Base-by-base conservation (phyloP, 495 filamentous ascomycete genomes). In the Aspergillus saccharolyticus region DNA sequence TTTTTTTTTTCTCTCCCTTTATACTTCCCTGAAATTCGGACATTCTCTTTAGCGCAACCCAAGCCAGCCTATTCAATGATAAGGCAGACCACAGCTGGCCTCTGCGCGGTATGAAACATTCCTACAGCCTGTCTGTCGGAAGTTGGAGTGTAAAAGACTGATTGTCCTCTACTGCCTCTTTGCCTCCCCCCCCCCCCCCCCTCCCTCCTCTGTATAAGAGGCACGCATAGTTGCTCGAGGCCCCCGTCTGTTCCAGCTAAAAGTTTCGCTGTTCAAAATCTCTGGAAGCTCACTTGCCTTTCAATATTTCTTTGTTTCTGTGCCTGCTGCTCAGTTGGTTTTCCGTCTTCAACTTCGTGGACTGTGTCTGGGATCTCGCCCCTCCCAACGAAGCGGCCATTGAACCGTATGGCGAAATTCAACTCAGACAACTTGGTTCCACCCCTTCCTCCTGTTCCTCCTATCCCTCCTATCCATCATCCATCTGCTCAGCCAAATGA, bases 371-470 rank as follows among this genome's bases (percentile, higher is more conserved):
- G 17, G 21, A 24, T 54, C 56, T 69, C 62, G 33, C 16, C 22
- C 18, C 14, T 16, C 47, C 47, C 0, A 1, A n/a, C 24, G 47
- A 24, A 15, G 47, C 22, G 8, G 22, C 24, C 16, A n/a, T 30
- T 12, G 33, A 44, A 28, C 49, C 30, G 46, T 9, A 64, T 64
- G 62, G 56, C 55, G 42, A 33, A 55, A 17, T 49, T 62, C 30
- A 48, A 56, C 42, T 17, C 52, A 42, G 47, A 48, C 54, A 57
- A 58, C 22, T 47, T 58, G 39, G 56, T 59, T 52, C 66, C 63
- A 2, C 57, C 53, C 12, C 55, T 60, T 18, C 57, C 59, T 33
- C 56, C 33, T 6, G 56, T 59, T 49, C 66, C 63, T 6, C 57
- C 53, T 9, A 55, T 60, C 25, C 57, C 59, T 43, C 56, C 42